Evolutionary conservation across 2,329 filamentous ascomycete genomes (phyloP).

Genomic region (Colletotrichum tabaci): DNA sequence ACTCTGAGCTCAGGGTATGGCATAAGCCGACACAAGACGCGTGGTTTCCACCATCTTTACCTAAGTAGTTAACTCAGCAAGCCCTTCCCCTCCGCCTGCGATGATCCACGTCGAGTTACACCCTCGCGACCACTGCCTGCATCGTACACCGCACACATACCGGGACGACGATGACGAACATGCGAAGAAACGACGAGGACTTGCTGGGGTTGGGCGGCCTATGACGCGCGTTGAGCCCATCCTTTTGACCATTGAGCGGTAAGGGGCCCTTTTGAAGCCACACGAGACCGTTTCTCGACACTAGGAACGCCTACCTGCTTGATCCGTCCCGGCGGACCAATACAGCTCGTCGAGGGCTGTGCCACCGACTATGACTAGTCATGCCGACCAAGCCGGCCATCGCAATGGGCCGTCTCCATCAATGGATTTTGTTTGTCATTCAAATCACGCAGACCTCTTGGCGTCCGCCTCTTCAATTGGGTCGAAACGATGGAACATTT

Average conservation of each 20-base stretch:
- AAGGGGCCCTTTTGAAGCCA: slow-evolving; percentile 7
- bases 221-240: background rate
- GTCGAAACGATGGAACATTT: background rate
- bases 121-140: background rate
- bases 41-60: slow-evolving; percentile 13
- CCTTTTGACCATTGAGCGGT: slow-evolving; percentile 9
- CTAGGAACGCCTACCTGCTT: slow-evolving; percentile 3
- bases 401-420: slow-evolving; percentile 26
- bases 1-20: background rate
- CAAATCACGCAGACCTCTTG: slow-evolving; percentile 26
- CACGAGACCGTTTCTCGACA: background rate
- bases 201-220: background rate
- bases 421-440: slow-evolving; percentile 37
- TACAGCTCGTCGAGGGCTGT: slow-evolving; percentile 24
- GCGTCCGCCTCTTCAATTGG: slow-evolving; percentile 13
- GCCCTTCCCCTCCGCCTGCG: slow-evolving; percentile 7
- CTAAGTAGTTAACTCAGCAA: background rate
- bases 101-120: slow-evolving; percentile 1
- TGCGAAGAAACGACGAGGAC: background rate
- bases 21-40: slow-evolving; percentile 33
- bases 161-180: background rate
- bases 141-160: background rate
- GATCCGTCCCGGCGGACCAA: background rate
- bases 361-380: slow-evolving; percentile 27
- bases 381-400: slow-evolving; percentile 33